Conservation (phyloP, 192 early-diverging fungal species). For the Pilobolus umbonatus region DNA sequence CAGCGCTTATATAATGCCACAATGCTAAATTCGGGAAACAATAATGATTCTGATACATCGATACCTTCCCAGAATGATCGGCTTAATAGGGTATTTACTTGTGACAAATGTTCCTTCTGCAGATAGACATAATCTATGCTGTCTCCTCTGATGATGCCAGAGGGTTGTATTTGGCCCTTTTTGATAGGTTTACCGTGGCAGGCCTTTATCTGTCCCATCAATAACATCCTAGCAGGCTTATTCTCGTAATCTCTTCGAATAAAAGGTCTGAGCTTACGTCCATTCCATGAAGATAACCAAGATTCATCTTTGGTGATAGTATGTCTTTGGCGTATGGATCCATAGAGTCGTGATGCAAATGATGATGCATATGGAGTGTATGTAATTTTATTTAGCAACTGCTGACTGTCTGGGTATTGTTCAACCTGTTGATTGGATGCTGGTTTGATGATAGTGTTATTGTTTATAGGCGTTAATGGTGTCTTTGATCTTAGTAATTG, state of each 20-base stretch:
- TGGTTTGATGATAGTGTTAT: conserved; percentile 7
- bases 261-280: conserved; percentile 70
- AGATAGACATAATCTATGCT: conserved; percentile 83
- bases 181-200: conserved; percentile 1
- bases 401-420: conserved; percentile 25
- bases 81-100: conserved; percentile 73
- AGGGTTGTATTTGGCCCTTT: neutral
- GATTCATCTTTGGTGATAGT: conserved; percentile 55
- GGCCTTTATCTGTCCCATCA: conserved; percentile 41
- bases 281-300: conserved; percentile 65
- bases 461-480: neutral
- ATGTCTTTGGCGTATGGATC: conserved; percentile 45
- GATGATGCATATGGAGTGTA: conserved; percentile 64
- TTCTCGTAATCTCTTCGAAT: conserved; percentile 71
- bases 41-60: conserved; percentile 80
- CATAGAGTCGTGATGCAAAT: conserved; percentile 71
- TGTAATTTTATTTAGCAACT: conserved; percentile 34
- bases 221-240: conserved; percentile 38
- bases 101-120: conserved; percentile 57
- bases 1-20: conserved; percentile 75
- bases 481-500: conserved; percentile 26
- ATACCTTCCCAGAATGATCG: conserved; percentile 87
- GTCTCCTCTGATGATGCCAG: conserved; percentile 1
- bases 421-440: conserved; percentile 20
- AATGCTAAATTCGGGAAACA: conserved; percentile 79